Percentiles rank a stretch among this genome's conserved stretches.
Evolutionary conservation across 2,329 filamentous ascomycete species (phyloP).

Genomic region (Microdochium trichocladiopsis): DNA sequence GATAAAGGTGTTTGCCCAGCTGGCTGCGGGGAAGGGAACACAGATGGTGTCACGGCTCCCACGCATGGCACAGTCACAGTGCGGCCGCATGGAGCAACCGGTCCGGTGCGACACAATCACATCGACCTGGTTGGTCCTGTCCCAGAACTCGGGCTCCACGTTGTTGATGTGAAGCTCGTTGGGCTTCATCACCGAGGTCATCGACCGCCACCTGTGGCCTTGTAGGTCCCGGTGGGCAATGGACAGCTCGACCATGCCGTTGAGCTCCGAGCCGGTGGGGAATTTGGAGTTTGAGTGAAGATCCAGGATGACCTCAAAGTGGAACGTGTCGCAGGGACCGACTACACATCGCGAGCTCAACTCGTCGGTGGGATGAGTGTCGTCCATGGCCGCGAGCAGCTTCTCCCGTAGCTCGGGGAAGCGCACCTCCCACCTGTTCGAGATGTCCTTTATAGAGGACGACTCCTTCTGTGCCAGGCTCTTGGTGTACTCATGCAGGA

Average conservation of each 20-base stretch:
- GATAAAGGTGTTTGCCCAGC: slow-evolving; percentile 52
- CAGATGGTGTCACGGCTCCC: slow-evolving; percentile 40
- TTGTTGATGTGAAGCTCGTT: slow-evolving; percentile 40
- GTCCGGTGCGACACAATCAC: slow-evolving; percentile 40
- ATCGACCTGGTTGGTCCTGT: slow-evolving; percentile 42
- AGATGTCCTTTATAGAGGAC: slow-evolving; percentile 45
- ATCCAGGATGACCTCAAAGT: slow-evolving; percentile 56
- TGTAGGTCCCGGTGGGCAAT: slow-evolving; percentile 46
- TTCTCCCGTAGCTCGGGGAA: slow-evolving; percentile 49
- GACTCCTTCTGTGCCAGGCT: slow-evolving; percentile 47
- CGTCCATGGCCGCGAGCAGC: slow-evolving; percentile 39
- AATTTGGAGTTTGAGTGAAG: slow-evolving; percentile 50
- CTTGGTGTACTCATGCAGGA: slow-evolving; percentile 53
- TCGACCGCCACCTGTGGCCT: slow-evolving; percentile 52
- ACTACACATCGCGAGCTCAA: slow-evolving; percentile 23
- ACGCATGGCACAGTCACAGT: slow-evolving; percentile 43
- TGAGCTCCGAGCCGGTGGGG: slow-evolving; percentile 51
- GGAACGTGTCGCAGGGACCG: slow-evolving; percentile 47
- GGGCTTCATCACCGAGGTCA: slow-evolving; percentile 51
- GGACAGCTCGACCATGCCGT: slow-evolving; percentile 51
- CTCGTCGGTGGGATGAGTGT: slow-evolving; percentile 27
- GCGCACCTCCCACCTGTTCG: slow-evolving; percentile 48
- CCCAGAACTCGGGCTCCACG: slow-evolving; percentile 31
- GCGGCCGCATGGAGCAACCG: slow-evolving; percentile 35
- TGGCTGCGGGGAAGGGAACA: slow-evolving; percentile 50